Evolutionary conservation across 805 yeast genomes (phyloP), one percentile per base, ranked within the genome.

Genomic region (Nakazawaea ambrosiae): DNA sequence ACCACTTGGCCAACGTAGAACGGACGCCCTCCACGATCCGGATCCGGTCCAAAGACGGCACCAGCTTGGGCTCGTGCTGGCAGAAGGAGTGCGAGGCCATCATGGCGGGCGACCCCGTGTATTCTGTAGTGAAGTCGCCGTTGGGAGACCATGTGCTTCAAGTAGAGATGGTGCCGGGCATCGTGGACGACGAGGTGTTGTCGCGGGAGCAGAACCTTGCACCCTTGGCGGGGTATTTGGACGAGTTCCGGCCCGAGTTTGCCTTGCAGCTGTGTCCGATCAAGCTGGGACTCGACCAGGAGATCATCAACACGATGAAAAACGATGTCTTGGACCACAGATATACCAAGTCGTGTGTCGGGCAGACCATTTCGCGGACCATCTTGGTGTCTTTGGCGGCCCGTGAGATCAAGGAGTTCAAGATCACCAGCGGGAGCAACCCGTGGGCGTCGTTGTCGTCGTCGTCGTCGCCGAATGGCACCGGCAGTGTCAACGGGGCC

Each of bases 171-270:
- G 24, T 22, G 7, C 10, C 24, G 10, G 24, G 24, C 7, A 22
- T 22, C 7, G n/a, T n/a, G n/a, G n/a, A n/a, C n/a, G n/a, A n/a
- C n/a, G n/a, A n/a, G n/a, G n/a, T n/a, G n/a, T n/a, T n/a, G n/a
- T n/a, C n/a, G n/a, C n/a, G n/a, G 14, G 31, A 28, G 29, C 32
- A 19, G 33, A 16, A 23, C 17, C 30, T 44, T 35, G 25, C 20
- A 11, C 47, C 47, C 2, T 24, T 44, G 10, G 38, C 39, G 1
- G 65, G 65, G 4, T 74, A 65, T 45, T 53, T 66, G 4, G 74
- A 72, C 20, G 73, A 70, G 41, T 74, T 63, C 44, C 51, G 76
- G 29, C 73, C 77, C 0, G 79, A 73, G 45, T 74, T 67, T 46
- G 52, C 58, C 11, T 43, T 74, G 20, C 74, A 70, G 57, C 63